Evolutionary conservation across 441 rosid species (phyloP).

Genomic region (Erodium moschatum): DNA sequence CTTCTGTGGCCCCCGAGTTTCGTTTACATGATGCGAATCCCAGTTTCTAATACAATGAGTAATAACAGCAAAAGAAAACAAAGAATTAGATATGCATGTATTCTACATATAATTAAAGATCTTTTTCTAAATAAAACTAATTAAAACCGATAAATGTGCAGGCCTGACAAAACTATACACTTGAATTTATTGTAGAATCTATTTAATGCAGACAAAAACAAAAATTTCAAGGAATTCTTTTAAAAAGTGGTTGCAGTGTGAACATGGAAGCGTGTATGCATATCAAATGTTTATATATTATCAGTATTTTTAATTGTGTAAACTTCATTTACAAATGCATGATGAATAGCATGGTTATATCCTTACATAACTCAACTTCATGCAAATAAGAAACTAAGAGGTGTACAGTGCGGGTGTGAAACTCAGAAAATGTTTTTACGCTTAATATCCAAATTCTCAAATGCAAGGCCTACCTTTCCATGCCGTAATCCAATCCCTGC

Average conservation of each 20-base stretch:
- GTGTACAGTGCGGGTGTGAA: not conserved
- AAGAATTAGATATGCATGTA: constrained; percentile 13
- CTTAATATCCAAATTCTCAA: not conserved
- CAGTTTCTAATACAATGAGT: constrained; percentile 51
- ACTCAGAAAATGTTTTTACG: not conserved
- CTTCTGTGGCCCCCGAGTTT: constrained; percentile 73
- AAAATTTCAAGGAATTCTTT: too few relatives aligned
- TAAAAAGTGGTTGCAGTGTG: too few relatives aligned
- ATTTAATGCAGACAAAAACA: too few relatives aligned
- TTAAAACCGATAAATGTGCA: not conserved
- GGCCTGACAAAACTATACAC: too few relatives aligned
- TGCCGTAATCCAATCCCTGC: constrained; percentile 78
- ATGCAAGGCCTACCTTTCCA: constrained; percentile 45
- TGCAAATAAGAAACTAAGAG: not conserved
- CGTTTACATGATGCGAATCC: constrained; percentile 90
- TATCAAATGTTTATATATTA: too few relatives aligned
- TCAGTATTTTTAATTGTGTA: too few relatives aligned
- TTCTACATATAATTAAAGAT: constrained; percentile 10
- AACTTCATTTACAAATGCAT: too few relatives aligned
- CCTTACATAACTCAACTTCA: too few relatives aligned
- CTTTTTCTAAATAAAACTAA: not conserved
- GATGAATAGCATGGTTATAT: too few relatives aligned
- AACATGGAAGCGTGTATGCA: too few relatives aligned
- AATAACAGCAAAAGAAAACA: constrained; percentile 15
- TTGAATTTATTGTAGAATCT: too few relatives aligned